Percentiles rank a stretch among this genome's conserved stretches.
Evolutionary conservation across 2,329 filamentous ascomycete species (phyloP).

Genomic region (Lojkania enalia): DNA sequence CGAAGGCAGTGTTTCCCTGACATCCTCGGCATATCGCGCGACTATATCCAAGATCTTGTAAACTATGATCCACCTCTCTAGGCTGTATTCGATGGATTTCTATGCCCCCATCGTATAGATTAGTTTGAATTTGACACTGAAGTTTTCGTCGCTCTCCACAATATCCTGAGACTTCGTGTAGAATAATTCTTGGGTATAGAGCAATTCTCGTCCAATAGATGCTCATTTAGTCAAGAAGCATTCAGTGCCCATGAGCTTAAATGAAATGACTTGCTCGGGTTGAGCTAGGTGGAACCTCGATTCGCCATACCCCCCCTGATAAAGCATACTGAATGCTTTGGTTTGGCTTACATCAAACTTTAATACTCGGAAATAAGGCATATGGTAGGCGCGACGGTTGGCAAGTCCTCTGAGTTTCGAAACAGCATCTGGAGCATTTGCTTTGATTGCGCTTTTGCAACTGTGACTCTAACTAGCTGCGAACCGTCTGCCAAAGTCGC

Average conservation of each 20-base stretch:
- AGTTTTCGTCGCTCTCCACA: slow-evolving; percentile 67
- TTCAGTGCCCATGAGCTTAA: slow-evolving; percentile 65
- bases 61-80: slow-evolving; percentile 60
- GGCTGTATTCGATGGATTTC: slow-evolving; percentile 54
- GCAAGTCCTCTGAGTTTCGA: slow-evolving; percentile 61
- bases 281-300: slow-evolving; percentile 63
- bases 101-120: slow-evolving; percentile 65
- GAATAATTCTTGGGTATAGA: slow-evolving; percentile 52
- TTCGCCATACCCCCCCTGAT: slow-evolving; percentile 53
- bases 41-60: slow-evolving; percentile 58
- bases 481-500: slow-evolving; percentile 53
- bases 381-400: slow-evolving; percentile 56
- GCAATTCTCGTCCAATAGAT: slow-evolving; percentile 38
- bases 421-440: slow-evolving; percentile 62
- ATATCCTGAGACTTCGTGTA: slow-evolving; percentile 56
- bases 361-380: slow-evolving; percentile 62
- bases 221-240: slow-evolving; percentile 40
- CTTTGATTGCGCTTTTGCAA: slow-evolving; percentile 62
- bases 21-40: slow-evolving; percentile 25
- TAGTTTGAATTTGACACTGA: slow-evolving; percentile 63
- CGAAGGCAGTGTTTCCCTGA: slow-evolving; percentile 37
- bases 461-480: slow-evolving; percentile 61
- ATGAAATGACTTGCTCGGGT: slow-evolving; percentile 66
- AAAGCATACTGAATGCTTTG: slow-evolving; percentile 42
- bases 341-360: slow-evolving; percentile 39